Conservation (phyloP, 257 asterid genomes). For the Catharanthus roseus region DNA sequence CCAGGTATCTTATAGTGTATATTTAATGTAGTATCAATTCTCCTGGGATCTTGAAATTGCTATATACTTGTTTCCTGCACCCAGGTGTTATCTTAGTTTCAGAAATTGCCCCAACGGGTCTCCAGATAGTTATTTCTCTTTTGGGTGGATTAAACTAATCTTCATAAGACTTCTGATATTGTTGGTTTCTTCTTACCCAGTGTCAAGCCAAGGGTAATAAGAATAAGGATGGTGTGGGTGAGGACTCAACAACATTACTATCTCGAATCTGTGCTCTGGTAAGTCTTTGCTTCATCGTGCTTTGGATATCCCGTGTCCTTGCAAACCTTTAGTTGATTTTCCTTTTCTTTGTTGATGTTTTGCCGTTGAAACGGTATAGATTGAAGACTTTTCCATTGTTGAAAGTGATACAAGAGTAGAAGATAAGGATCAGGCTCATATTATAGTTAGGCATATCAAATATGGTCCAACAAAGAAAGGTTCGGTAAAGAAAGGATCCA, state of each 20-base stretch:
- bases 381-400: constrained; percentile 51
- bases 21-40: neutral
- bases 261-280: constrained; percentile 71
- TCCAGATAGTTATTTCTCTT: neutral
- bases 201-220: constrained; percentile 44
- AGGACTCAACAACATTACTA: constrained; percentile 45
- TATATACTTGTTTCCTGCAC: neutral
- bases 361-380: constrained; percentile 27
- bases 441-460: constrained; percentile 67
- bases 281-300: constrained; percentile 13
- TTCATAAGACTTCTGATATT: neutral
- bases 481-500: constrained; percentile 45
- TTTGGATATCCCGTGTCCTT: neutral
- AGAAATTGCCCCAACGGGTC: neutral
- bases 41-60: neutral
- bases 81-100: neutral
- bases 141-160: neutral
- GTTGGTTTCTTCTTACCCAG: constrained; percentile 23
- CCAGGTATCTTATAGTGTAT: neutral
- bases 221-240: constrained; percentile 23
- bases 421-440: constrained; percentile 51
- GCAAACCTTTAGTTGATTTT: neutral
- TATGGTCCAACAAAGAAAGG: constrained; percentile 61
- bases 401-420: constrained; percentile 59
- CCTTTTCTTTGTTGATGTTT: neutral